phyloP scores from a whole-genome alignment of 257 asterid genomes.

The Rubia yunnanensis region DNA sequence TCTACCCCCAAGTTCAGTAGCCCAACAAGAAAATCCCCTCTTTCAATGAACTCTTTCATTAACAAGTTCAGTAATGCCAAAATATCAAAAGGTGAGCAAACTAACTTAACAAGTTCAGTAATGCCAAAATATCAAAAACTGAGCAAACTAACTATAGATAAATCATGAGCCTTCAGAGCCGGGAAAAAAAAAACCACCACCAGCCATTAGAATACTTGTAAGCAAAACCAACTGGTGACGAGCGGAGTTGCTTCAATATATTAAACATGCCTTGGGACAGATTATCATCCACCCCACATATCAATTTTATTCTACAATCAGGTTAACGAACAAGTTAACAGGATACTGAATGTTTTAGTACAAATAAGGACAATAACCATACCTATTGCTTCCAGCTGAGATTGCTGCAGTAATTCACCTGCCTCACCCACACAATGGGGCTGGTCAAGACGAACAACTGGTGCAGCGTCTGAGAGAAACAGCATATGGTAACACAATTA shows the following conservation, averaged over 20 bases:
- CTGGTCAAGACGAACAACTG: slow-evolving; percentile 27
- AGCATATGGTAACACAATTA: neutral
- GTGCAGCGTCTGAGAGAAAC: slow-evolving; percentile 12
- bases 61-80: neutral
- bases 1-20: neutral
- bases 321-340: neutral
- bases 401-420: slow-evolving; percentile 49
- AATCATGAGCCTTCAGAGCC: neutral
- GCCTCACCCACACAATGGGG: slow-evolving; percentile 45
- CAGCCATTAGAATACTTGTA: neutral
- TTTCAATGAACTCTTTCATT: neutral
- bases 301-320: neutral
- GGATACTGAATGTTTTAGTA: no score
- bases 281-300: neutral
- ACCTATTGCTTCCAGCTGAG: slow-evolving; percentile 63
- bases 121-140: neutral
- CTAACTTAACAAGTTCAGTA: neutral
- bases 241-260: neutral
- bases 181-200: neutral
- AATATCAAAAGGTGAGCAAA: neutral
- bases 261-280: neutral
- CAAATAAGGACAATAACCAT: neutral
- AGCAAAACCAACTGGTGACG: neutral
- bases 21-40: neutral
- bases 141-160: neutral